Percentiles rank a stretch among this genome's conserved stretches.
phyloP scores from a whole-genome alignment of 257 asterid species.

The Petrea volubilis region DNA sequence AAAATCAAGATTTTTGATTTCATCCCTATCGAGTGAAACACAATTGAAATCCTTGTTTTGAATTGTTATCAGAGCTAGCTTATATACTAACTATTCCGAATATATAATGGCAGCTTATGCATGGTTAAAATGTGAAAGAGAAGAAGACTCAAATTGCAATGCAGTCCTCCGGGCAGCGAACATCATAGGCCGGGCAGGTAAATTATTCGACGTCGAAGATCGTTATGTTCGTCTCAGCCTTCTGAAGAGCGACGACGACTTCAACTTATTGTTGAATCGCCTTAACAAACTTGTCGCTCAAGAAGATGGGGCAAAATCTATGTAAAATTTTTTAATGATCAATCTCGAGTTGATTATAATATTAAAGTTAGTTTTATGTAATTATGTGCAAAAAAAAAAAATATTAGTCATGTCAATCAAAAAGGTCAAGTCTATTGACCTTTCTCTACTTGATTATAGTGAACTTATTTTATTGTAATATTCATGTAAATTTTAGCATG shows the following conservation, averaged over 20 bases:
- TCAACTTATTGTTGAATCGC: slow-evolving; percentile 24
- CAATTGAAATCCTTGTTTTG: not conserved
- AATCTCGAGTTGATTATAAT: slow-evolving; percentile 6
- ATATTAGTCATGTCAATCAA: no score
- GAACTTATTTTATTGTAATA: no score
- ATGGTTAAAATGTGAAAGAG: slow-evolving; percentile 57
- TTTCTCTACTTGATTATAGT: no score
- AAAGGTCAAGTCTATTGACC: no score
- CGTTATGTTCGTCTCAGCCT: slow-evolving; percentile 50
- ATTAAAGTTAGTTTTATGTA: not conserved
- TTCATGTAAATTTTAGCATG: not conserved
- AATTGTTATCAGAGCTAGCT: not conserved
- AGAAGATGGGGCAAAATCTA: slow-evolving; percentile 15
- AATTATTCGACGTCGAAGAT: slow-evolving; percentile 17
- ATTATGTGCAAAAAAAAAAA: no score
- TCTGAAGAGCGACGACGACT: slow-evolving; percentile 42
- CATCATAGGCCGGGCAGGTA: slow-evolving; percentile 39
- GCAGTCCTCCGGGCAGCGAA: slow-evolving; percentile 35
- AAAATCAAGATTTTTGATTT: no score
- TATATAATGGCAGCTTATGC: slow-evolving; percentile 45
- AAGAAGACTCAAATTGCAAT: slow-evolving; percentile 43
- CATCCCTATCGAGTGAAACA: not conserved
- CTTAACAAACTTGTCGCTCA: slow-evolving; percentile 22
- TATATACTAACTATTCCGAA: not conserved
- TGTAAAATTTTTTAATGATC: slow-evolving; percentile 13